Conservation (phyloP, 148 eudicot genomes). For the Linanthus parryae region DNA sequence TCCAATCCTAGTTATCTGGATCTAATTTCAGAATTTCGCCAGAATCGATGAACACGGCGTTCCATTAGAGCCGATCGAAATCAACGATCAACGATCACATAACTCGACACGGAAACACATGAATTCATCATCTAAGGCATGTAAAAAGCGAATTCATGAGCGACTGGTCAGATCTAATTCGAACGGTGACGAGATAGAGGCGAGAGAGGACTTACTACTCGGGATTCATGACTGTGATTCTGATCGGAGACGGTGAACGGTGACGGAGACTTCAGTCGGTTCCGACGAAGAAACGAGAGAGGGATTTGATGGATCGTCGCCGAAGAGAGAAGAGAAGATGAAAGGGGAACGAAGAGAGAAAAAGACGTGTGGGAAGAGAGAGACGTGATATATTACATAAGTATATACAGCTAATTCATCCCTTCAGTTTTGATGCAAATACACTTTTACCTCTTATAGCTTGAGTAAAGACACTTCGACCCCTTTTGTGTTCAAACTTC, state of each 20-base stretch:
- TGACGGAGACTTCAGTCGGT: neutral
- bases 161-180: neutral
- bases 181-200: neutral
- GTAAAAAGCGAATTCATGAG: neutral
- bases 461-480: no score
- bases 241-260: slow-evolving; percentile 3
- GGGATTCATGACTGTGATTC: slow-evolving; percentile 22
- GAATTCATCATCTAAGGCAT: neutral
- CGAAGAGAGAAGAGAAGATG: neutral
- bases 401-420: no score
- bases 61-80: neutral
- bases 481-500: no score
- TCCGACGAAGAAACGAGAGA: neutral
- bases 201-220: slow-evolving; percentile 24
- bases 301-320: slow-evolving; percentile 7
- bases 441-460: no score
- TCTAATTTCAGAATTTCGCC: neutral
- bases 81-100: neutral
- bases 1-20: neutral
- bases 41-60: no score
- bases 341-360: slow-evolving; percentile 2
- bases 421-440: no score
- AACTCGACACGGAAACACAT: neutral
- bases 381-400: no score
- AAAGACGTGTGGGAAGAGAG: neutral